Conservation (phyloP, 192 early-diverging fungal genomes). For the Coemansia sp. region DNA sequence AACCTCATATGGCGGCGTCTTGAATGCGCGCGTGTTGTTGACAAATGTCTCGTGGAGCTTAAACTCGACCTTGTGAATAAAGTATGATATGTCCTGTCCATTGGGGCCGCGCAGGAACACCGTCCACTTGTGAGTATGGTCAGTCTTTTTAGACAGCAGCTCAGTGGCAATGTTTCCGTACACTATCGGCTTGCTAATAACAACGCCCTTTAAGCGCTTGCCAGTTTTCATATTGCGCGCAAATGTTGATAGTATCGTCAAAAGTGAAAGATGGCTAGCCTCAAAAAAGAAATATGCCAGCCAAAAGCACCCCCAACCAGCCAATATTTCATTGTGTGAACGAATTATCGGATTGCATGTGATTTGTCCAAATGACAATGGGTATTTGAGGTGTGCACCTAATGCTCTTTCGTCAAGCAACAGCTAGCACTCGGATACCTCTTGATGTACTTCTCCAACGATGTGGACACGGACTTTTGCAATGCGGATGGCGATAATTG, state of each 20-base stretch:
- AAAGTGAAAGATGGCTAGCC: not conserved
- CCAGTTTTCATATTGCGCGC: constrained; percentile 38
- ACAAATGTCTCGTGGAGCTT: constrained; percentile 95
- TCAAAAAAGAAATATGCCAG: not conserved
- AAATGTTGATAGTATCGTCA: not conserved
- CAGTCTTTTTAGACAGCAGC: constrained; percentile 67
- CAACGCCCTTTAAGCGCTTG: constrained; percentile 63
- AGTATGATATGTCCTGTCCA: constrained; percentile 84
- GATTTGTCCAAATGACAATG: too few species aligned
- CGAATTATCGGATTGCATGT: not conserved
- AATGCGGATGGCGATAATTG: not conserved
- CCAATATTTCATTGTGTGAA: not conserved
- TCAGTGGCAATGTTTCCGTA: constrained; percentile 85
- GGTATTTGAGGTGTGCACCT: too few species aligned
- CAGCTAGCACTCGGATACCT: not conserved
- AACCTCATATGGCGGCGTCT: constrained; percentile 85
- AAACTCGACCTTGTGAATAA: constrained; percentile 89
- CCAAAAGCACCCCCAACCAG: not conserved
- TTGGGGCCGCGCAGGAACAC: constrained; percentile 84
- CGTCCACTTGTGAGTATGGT: constrained; percentile 97
- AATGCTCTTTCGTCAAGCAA: not conserved
- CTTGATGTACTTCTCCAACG: not conserved
- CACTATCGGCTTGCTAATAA: constrained; percentile 76
- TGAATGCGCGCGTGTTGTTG: constrained; percentile 64
- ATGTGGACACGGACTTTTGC: not conserved